Conservation (phyloP, 2,329 filamentous ascomycete genomes). For the Hypoxylon sp. region DNA sequence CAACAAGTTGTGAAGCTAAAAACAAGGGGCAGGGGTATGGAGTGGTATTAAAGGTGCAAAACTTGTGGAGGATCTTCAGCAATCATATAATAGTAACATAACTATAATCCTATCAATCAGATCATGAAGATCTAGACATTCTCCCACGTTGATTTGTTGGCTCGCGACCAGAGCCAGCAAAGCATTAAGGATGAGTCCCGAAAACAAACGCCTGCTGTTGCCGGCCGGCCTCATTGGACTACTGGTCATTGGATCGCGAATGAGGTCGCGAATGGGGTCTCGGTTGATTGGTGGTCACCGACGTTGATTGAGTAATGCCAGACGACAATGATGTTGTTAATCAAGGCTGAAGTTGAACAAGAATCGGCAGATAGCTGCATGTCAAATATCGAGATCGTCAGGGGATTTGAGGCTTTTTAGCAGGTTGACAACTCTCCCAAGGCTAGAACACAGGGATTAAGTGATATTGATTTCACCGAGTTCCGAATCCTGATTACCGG, state of each 20-base stretch:
- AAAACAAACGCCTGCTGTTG: slow-evolving; percentile 7
- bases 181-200: neutral
- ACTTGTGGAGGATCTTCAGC: slow-evolving; percentile 41
- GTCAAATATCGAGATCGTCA: slow-evolving; percentile 48
- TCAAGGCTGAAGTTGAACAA: slow-evolving; percentile 25
- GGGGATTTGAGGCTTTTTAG: slow-evolving; percentile 41
- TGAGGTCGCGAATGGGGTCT: slow-evolving; percentile 5
- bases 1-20: slow-evolving; percentile 35
- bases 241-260: slow-evolving; percentile 15
- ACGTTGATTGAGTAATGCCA: slow-evolving; percentile 7
- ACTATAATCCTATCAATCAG: slow-evolving; percentile 40
- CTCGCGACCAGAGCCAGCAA: slow-evolving; percentile 3
- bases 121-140: slow-evolving; percentile 41
- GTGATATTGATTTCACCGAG: slow-evolving; percentile 35
- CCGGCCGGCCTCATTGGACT: neutral
- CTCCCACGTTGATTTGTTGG: slow-evolving; percentile 16
- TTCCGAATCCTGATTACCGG: slow-evolving; percentile 33
- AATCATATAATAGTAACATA: slow-evolving; percentile 37
- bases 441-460: slow-evolving; percentile 34
- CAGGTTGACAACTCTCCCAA: slow-evolving; percentile 17
- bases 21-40: slow-evolving; percentile 40
- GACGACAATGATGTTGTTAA: slow-evolving; percentile 19
- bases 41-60: slow-evolving; percentile 37
- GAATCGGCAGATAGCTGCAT: slow-evolving; percentile 41
- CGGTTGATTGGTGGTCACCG: slow-evolving; percentile 5